Percentiles rank a stretch among this genome's conserved stretches.
phyloP scores from a whole-genome alignment of 371 early-diverging fungal species.

The Mortierella sp. region DNA sequence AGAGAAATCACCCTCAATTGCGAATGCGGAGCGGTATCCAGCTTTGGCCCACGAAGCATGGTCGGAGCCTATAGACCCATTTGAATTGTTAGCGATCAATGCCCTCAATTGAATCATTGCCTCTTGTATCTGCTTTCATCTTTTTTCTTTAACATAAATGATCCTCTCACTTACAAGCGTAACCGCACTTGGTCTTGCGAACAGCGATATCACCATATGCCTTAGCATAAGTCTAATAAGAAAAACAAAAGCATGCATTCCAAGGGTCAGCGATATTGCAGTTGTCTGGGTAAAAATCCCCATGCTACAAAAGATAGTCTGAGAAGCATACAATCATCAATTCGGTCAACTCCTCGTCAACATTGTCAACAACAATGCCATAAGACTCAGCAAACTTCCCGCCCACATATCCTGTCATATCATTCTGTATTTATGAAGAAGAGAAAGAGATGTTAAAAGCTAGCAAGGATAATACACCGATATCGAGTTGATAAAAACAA shows the following conservation, averaged over 20 bases:
- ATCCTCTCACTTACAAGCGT: conserved; percentile 56
- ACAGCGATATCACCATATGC: conserved; percentile 63
- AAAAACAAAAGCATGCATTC: conserved; percentile 10
- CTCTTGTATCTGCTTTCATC: no score
- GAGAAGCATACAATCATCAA: conserved; percentile 61
- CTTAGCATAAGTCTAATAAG: conserved; percentile 30
- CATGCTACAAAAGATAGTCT: background rate
- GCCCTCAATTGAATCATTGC: background rate
- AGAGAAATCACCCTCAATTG: conserved; percentile 83
- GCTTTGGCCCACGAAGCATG: conserved; percentile 92
- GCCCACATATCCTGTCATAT: conserved; percentile 87
- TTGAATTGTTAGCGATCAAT: background rate
- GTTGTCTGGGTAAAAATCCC: background rate
- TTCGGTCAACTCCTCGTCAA: conserved; percentile 73
- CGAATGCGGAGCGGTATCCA: conserved; percentile 87
- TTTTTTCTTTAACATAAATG: conserved; percentile 10
- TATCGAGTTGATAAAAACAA: background rate
- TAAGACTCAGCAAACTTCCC: conserved; percentile 68
- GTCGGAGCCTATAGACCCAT: conserved; percentile 63
- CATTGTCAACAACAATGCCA: conserved; percentile 88
- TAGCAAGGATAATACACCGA: no score
- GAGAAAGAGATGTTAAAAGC: conserved; percentile 2
- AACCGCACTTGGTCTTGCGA: conserved; percentile 76
- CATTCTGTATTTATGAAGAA: conserved; percentile 55
- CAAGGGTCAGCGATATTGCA: conserved; percentile 5